These are phyloP conservation scores for Albifimbria verrucaria DNA, from an alignment of 2,329 filamentous ascomycete species.

Conservation along the genomic window DNA sequence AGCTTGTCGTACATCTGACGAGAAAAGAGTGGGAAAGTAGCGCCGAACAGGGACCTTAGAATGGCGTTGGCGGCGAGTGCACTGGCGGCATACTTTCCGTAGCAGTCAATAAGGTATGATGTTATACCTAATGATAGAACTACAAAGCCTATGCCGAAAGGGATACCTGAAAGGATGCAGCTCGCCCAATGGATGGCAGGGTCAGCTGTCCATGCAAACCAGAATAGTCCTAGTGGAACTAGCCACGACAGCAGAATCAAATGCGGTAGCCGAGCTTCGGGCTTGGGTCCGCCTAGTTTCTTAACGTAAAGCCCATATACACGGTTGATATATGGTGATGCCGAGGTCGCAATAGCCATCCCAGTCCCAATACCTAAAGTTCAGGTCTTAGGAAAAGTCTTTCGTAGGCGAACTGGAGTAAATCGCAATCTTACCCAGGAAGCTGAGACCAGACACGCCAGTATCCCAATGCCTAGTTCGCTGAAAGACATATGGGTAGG, in stretches of 20 bases:
- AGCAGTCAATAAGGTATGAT: neutral
- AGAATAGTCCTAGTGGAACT: neutral
- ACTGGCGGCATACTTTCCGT: neutral
- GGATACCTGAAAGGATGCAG: neutral
- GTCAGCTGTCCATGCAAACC: neutral
- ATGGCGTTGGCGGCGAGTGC: constrained; percentile 11
- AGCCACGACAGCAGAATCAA: neutral
- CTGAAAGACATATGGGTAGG: constrained; percentile 55
- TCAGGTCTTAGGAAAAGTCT: neutral
- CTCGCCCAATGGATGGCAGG: neutral
- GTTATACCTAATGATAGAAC: neutral
- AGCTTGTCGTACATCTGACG: constrained; percentile 22
- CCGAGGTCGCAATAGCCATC: constrained; percentile 53
- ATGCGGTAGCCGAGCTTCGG: neutral
- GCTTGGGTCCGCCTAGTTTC: constrained; percentile 33
- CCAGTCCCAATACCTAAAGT: constrained; percentile 58
- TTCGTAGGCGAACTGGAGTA: constrained; percentile 31
- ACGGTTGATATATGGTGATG: constrained; percentile 44
- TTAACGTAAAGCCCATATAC: constrained; percentile 45
- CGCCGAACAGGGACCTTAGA: constrained; percentile 15
- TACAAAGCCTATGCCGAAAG: neutral
- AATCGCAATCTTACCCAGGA: constrained; percentile 57
- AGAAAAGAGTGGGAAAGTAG: constrained; percentile 19
- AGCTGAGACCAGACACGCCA: constrained; percentile 51
- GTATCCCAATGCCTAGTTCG: constrained; percentile 45